phyloP scores from a whole-genome alignment of 2,329 filamentous ascomycete genomes.

The Rutstroemia sydowiana region DNA sequence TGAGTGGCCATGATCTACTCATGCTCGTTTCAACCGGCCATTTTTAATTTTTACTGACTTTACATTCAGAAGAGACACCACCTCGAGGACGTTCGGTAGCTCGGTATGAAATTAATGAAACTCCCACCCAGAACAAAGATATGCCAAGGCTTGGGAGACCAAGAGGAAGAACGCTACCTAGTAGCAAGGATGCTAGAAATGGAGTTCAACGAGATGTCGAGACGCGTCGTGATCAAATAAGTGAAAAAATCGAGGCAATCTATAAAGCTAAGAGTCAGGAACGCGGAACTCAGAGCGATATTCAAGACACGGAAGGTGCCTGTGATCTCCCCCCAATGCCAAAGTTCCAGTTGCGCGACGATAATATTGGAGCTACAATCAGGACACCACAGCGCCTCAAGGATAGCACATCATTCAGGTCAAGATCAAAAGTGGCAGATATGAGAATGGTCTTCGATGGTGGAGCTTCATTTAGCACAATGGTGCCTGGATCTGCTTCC shows the following conservation, averaged over 20 bases:
- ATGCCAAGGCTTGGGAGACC: neutral
- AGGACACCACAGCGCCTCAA: neutral
- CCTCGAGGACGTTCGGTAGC: neutral
- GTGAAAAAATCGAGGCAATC: constrained; percentile 21
- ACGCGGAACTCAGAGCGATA: neutral
- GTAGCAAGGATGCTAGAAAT: neutral
- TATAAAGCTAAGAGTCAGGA: constrained; percentile 20
- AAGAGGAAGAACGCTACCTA: constrained; percentile 1
- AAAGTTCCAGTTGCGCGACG: neutral
- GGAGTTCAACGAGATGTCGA: neutral
- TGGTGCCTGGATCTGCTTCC: neutral
- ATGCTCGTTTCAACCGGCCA: neutral
- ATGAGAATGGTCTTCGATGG: constrained; percentile 22
- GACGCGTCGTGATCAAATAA: constrained; percentile 8
- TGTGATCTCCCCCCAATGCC: neutral
- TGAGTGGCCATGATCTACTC: too few species aligned
- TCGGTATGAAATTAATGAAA: constrained; percentile 4
- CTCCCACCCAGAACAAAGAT: neutral
- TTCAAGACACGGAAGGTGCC: neutral
- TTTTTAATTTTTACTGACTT: neutral
- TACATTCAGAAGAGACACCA: neutral
- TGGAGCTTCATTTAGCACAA: constrained; percentile 1
- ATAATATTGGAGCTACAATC: neutral
- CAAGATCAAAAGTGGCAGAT: constrained; percentile 17
- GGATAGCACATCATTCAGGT: constrained; percentile 1